Conservation (phyloP, 2,329 filamentous ascomycete genomes). For the Aspergillus tamarii region DNA sequence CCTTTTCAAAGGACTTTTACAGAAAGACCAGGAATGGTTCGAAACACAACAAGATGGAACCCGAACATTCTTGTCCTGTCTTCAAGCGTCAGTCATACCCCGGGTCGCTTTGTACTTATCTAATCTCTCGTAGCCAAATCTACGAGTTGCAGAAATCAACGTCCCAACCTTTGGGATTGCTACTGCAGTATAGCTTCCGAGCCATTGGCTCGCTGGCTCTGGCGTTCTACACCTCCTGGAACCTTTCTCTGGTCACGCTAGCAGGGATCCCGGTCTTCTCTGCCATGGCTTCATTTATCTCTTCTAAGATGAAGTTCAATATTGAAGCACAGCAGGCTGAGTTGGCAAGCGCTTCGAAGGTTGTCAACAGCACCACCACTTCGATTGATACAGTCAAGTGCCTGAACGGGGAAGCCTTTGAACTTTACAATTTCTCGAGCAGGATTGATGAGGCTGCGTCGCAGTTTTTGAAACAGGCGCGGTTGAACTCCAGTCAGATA, state of each 20-base stretch:
- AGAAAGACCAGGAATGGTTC: slow-evolving; percentile 79
- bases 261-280: slow-evolving; percentile 71
- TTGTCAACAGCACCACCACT: slow-evolving; percentile 68
- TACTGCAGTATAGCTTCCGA: slow-evolving; percentile 67
- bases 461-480: slow-evolving; percentile 70
- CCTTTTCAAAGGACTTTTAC: slow-evolving; percentile 71
- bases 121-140: slow-evolving; percentile 63
- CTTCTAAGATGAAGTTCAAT: slow-evolving; percentile 63
- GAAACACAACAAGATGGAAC: slow-evolving; percentile 73
- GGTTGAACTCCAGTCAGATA: slow-evolving; percentile 71
- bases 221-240: slow-evolving; percentile 81
- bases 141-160: slow-evolving; percentile 79
- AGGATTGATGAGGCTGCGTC: slow-evolving; percentile 62
- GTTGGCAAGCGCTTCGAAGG: slow-evolving; percentile 71
- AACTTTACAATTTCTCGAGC: slow-evolving; percentile 66
- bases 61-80: slow-evolving; percentile 68
- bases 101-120: background rate
- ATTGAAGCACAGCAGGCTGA: slow-evolving; percentile 71
- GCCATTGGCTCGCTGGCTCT: slow-evolving; percentile 68
- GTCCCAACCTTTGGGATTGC: slow-evolving; percentile 76
- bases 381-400: slow-evolving; percentile 86
- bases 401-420: slow-evolving; percentile 74
- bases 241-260: slow-evolving; percentile 77
- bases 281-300: slow-evolving; percentile 62
- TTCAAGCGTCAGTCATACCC: slow-evolving; percentile 68